Base-by-base conservation (phyloP, 2,329 filamentous ascomycete species). In the Fusarium heterosporum region DNA sequence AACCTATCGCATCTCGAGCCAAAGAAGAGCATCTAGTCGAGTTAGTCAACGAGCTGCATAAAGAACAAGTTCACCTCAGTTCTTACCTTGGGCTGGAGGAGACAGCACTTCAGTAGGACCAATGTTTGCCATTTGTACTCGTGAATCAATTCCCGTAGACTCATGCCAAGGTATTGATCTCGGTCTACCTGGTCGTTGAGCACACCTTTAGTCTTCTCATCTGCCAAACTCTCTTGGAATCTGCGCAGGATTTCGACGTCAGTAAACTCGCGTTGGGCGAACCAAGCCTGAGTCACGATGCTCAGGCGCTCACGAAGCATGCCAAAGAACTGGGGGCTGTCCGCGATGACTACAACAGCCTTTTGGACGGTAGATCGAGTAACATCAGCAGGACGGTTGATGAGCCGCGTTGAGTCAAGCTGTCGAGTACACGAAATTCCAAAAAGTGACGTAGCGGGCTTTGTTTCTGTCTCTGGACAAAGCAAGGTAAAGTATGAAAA, bases 351-450 rank as follows among this genome's bases (percentile, higher is more conserved):
- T 43, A 99, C 95, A 5, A 99, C 93, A 14, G 95, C 96, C 82
- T 99, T 99, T 78, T 99, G 96, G 40, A 99, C 96, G 2, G 96
- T 97, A 61, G 93, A 97, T 64, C 96, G 87, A n/a, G 96, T 99
- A 50, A 99, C 96, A 58, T 98, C 95, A 49, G 91, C 83, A 1
- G 93, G 91, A 28, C 93, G 88, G 75, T 92, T 89, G 69, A 93
- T 85, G 65, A 99, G 84, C 72, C 89, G 84, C 14, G 88, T 88
- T 16, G 93, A 87, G 74, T 97, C 92, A 74, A 99, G 86, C 80
- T 98, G 96, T 61, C 95, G 87, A 16, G 95, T 97, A 78, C 96
- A 99, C 17, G 93, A 92, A 75, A 99, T 97, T 64, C 96, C 96
- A 76, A 99, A 99, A 22, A 99, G 87, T 25, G 93, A 97, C 3